Evolutionary conservation across 805 yeast species (phyloP).

Genomic region (Metschnikowia colocasiae): DNA sequence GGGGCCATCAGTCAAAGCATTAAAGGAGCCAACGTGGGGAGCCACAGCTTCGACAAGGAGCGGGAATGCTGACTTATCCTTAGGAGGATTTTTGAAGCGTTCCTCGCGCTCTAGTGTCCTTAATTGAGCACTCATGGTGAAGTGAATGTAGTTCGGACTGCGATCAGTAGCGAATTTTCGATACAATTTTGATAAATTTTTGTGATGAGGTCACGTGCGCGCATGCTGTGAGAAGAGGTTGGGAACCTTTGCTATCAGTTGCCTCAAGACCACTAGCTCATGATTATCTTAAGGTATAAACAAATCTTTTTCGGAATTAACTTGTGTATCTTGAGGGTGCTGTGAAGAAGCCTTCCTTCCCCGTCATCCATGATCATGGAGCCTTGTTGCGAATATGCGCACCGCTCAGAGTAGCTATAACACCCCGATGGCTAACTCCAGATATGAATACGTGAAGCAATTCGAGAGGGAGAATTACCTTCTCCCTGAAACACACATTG

Average conservation of each 20-base stretch:
- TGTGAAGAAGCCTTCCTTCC: not conserved
- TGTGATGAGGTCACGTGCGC: slow-evolving; percentile 20
- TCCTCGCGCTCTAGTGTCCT: slow-evolving; percentile 84
- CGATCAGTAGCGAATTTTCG: slow-evolving; percentile 5
- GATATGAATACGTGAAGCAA: slow-evolving; percentile 79
- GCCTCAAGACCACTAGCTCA: not conserved
- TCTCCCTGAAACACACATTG: slow-evolving; percentile 76
- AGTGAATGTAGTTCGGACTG: slow-evolving; percentile 2
- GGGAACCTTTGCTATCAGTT: not conserved
- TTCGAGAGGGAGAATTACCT: slow-evolving; percentile 74
- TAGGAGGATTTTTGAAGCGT: slow-evolving; percentile 85
- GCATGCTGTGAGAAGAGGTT: not conserved
- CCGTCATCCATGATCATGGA: not conserved
- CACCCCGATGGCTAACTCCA: slow-evolving; percentile 68
- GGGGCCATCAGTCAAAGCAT: slow-evolving; percentile 88
- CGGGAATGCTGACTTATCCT: slow-evolving; percentile 78
- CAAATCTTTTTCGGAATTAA: too few relatives aligned
- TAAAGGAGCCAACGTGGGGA: slow-evolving; percentile 95
- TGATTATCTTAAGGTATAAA: not conserved
- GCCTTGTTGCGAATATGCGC: not conserved
- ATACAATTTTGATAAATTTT: slow-evolving; percentile 15
- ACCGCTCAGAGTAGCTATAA: not conserved
- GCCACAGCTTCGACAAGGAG: slow-evolving; percentile 82
- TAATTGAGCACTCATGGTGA: slow-evolving; percentile 52
- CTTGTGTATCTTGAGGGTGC: not conserved